Conservation (phyloP, 2,329 filamentous ascomycete species). For the Ophiostoma ips region DNA sequence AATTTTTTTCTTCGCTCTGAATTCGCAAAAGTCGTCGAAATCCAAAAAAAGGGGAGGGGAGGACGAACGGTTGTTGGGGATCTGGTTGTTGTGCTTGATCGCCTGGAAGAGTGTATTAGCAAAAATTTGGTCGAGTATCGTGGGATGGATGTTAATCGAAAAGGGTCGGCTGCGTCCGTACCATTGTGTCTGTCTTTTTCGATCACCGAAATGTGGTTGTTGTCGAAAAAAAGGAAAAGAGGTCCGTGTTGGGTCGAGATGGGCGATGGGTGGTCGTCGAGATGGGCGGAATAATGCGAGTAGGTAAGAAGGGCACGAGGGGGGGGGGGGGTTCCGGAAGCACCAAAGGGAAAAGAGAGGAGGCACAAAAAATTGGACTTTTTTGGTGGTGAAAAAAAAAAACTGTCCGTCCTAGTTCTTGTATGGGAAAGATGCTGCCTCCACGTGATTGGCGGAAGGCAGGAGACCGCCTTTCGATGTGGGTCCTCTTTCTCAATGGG, state of each 20-base stretch:
- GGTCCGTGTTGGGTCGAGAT: background rate
- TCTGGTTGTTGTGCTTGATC: conserved; percentile 99
- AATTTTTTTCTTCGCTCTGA: no score
- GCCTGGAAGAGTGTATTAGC: conserved; percentile 40
- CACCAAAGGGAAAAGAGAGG: conserved; percentile 1
- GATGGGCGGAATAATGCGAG: conserved; percentile 2
- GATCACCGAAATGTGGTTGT: conserved; percentile 26
- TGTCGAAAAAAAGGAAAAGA: conserved; percentile 3
- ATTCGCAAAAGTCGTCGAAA: background rate
- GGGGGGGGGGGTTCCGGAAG: background rate
- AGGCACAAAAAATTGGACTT: conserved; percentile 8
- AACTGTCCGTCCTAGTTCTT: background rate
- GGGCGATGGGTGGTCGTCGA: conserved; percentile 4
- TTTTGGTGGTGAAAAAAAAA: conserved; percentile 9
- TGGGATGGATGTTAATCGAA: background rate
- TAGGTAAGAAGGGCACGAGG: conserved; percentile 7
- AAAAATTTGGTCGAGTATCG: conserved; percentile 13
- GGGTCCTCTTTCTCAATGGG: background rate
- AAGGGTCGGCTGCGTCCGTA: conserved; percentile 19
- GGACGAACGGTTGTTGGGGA: conserved; percentile 81
- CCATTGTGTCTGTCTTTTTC: conserved; percentile 39
- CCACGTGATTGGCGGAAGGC: no score
- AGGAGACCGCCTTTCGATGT: background rate
- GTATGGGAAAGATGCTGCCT: background rate
- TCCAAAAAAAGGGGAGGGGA: conserved; percentile 11